phyloP scores from a whole-genome alignment of 306 rosid genomes.

The Trichosanthes cucumerina region DNA sequence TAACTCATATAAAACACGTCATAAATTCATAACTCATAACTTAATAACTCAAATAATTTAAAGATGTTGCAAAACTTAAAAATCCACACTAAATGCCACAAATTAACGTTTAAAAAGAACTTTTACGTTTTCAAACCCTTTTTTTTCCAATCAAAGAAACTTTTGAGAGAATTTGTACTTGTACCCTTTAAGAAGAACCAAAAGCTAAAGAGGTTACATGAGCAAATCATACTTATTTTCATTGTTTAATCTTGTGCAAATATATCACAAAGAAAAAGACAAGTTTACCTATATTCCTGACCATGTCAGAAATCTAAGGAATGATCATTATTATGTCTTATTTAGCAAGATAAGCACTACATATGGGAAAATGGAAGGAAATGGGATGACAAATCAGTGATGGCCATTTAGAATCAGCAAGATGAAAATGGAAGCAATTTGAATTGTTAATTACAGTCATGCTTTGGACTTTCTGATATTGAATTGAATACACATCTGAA shows the following conservation, averaged over 20 bases:
- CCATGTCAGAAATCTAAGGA: neutral
- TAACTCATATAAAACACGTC: no score
- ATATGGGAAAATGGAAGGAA: neutral
- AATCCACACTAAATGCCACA: no score
- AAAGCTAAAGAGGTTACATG: neutral
- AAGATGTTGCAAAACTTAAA: no score
- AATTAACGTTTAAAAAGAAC: no score
- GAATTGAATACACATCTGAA: neutral
- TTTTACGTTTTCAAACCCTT: no score
- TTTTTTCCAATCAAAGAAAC: neutral
- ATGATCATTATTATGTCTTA: neutral
- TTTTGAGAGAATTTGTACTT: neutral
- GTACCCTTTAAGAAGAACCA: slow-evolving; percentile 1
- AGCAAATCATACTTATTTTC: neutral
- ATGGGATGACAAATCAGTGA: neutral
- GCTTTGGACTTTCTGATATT: neutral
- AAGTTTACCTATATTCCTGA: neutral
- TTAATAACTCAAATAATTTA: no score
- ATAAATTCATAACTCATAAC: no score
- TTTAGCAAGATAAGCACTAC: neutral
- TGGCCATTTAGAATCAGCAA: neutral
- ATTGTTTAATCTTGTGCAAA: neutral
- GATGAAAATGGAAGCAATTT: neutral
- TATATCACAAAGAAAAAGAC: neutral
- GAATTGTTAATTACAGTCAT: neutral